phyloP scores from a whole-genome alignment of 2,329 filamentous ascomycete genomes.

The Stachybotrys elegans region DNA sequence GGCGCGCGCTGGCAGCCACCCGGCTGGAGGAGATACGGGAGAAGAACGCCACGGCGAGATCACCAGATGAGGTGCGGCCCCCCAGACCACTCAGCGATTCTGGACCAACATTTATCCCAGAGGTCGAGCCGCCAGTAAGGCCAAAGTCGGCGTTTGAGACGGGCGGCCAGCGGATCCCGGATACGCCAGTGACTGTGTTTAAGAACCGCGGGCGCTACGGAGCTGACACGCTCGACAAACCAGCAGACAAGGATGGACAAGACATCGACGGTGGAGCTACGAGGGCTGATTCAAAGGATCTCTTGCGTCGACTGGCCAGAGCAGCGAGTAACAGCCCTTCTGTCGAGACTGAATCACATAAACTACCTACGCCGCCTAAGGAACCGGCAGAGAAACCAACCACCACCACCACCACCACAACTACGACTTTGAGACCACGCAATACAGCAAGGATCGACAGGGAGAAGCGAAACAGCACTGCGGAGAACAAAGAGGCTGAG shows the following conservation, averaged over 20 bases:
- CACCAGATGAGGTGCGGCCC: constrained; percentile 32
- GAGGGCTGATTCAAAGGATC: constrained; percentile 38
- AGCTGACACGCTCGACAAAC: constrained; percentile 7
- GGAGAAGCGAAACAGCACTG: constrained; percentile 9
- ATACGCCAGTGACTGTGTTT: constrained; percentile 37
- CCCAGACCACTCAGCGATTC: constrained; percentile 10
- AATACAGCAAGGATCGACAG: too few species aligned
- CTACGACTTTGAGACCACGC: too few species aligned
- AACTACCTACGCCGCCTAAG: constrained; percentile 1
- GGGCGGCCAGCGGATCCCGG: constrained; percentile 27
- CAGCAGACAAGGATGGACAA: constrained; percentile 4
- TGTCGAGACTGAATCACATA: constrained; percentile 1
- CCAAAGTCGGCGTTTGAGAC: constrained; percentile 20
- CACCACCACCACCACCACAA: constrained; percentile 12
- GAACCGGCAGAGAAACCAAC: constrained; percentile 6
- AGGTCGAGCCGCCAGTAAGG: constrained; percentile 13
- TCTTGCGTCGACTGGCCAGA: constrained; percentile 44
- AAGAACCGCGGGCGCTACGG: constrained; percentile 16
- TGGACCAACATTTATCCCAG: constrained; percentile 5
- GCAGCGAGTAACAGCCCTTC: constrained; percentile 40
- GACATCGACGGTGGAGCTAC: constrained; percentile 8
- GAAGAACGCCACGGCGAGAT: constrained; percentile 40
- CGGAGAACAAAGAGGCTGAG: constrained; percentile 17
- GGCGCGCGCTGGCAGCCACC: constrained; percentile 41
- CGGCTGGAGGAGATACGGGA: constrained; percentile 49